Conservation (phyloP, 2,329 filamentous ascomycete genomes). For the Davidsoniella eucalypti region DNA sequence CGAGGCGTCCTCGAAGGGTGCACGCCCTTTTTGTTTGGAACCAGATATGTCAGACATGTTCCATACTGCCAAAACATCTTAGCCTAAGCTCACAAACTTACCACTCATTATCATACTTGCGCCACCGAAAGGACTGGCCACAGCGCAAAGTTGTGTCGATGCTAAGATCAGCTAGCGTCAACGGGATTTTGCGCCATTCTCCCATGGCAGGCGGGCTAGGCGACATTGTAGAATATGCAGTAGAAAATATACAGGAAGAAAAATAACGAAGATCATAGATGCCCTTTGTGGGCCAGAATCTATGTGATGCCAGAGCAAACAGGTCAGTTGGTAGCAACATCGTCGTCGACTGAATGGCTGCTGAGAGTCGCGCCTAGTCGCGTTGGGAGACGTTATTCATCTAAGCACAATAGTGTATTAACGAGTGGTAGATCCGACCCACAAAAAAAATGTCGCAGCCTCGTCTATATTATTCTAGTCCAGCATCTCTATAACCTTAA, state of each 20-base stretch:
- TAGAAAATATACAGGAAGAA: not conserved
- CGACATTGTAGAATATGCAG: conserved; percentile 5
- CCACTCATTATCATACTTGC: conserved; percentile 74
- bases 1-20: conserved; percentile 66
- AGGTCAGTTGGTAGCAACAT: too few relatives aligned
- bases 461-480: not conserved
- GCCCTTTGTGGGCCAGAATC: too few relatives aligned
- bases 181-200: conserved; percentile 66
- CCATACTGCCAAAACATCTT: not conserved
- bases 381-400: conserved; percentile 4
- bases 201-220: conserved; percentile 3
- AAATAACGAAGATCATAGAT: not conserved
- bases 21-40: conserved; percentile 42
- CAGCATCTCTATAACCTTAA: too few relatives aligned
- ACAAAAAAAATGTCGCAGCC: conserved; percentile 13
- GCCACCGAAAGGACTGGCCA: conserved; percentile 95
- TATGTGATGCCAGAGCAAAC: too few relatives aligned
- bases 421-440: conserved; percentile 2
- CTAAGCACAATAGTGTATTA: conserved; percentile 4
- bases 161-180: conserved; percentile 71
- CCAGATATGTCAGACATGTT: conserved; percentile 5
- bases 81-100: conserved; percentile 20
- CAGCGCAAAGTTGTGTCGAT: conserved; percentile 90
- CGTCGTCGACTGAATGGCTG: not conserved
- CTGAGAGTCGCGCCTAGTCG: conserved; percentile 4